phyloP scores from a whole-genome alignment of 2,329 filamentous ascomycete genomes.

The Eutypella sp. region DNA sequence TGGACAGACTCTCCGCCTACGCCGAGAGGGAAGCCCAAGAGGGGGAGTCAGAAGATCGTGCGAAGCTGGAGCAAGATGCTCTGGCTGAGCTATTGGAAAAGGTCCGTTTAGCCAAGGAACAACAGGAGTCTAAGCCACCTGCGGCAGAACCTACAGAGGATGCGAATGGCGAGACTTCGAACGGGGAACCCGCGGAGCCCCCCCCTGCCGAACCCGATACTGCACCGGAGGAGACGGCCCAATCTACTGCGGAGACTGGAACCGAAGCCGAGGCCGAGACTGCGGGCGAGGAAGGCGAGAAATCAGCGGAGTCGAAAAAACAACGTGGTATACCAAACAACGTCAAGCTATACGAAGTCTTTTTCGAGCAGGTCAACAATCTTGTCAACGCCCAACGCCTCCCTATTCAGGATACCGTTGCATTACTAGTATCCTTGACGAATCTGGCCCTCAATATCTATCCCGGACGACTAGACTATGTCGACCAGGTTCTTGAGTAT shows the following conservation, averaged over 20 bases:
- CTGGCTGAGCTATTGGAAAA: constrained; percentile 73
- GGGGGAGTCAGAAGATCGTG: constrained; percentile 64
- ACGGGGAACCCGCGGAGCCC: constrained; percentile 31
- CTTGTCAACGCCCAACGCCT: constrained; percentile 87
- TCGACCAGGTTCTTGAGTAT: constrained; percentile 89
- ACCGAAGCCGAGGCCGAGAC: constrained; percentile 41
- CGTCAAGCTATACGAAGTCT: constrained; percentile 92
- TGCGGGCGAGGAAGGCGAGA: constrained; percentile 34
- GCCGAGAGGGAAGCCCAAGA: constrained; percentile 81
- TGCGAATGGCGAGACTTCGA: constrained; percentile 29
- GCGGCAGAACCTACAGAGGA: constrained; percentile 28
- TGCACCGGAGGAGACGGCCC: constrained; percentile 28
- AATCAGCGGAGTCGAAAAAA: constrained; percentile 26
- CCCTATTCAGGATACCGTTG: constrained; percentile 91
- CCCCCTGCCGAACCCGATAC: constrained; percentile 23
- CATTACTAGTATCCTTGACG: constrained; percentile 84
- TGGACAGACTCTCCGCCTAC: constrained; percentile 93
- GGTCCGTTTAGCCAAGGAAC: constrained; percentile 62
- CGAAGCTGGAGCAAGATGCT: constrained; percentile 79
- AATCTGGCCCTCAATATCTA: constrained; percentile 97
- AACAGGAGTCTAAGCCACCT: constrained; percentile 25
- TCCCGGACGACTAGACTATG: constrained; percentile 85
- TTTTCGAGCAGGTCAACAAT: constrained; percentile 93
- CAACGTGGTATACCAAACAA: constrained; percentile 61
- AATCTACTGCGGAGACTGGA: constrained; percentile 43